Base-by-base conservation (phyloP, 2,329 filamentous ascomycete genomes). In the Aspergillus sp. region DNA sequence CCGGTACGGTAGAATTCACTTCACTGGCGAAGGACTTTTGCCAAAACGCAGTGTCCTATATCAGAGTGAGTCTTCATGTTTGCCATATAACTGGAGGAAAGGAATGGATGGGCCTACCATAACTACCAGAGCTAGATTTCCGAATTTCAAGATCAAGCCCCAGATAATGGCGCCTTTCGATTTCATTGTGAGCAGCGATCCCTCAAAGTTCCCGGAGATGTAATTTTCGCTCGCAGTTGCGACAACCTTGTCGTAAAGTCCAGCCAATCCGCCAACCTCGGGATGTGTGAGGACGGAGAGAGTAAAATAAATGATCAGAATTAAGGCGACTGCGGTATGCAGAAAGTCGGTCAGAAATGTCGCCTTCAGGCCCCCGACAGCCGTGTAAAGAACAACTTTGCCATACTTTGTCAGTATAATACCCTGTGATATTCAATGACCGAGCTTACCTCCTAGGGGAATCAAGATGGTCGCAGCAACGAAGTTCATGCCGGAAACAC, bases 21-120 rank as follows among this genome's bases (percentile, higher is more conserved):
- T 82, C 79, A 1, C 79, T 76, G 1, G 80, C 80, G 62, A 83
- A 83, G 0, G 77, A 79, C 69, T 84, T 83, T 58, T 83, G 81
- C 80, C 80, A 84, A 68, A 83, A 84, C 1, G 77, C 81, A 3
- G 81, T 83, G 62, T 83, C 79, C 70, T 74, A 54, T 15, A 8
- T 23, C 2, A 10, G 23, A 2, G 44, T 51, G 32, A 62, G 53
- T 7, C 39, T 7, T 10, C 2, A 4, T 30, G 27, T n/a, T 8
- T 39, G 36, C 41, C 39, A 48, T 5, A 48, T 15, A 5, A 4
- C 10, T 5, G 5, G 30, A 13, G 32, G 13, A 39, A 41, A 11
- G 15, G 17, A 23, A 5, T n/a, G 7, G 21, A 32, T 10, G 25
- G 27, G 23, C 67, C 61, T 68, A 73, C 77, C 80, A 83, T 83